Conservation (phyloP, 345 rosid species). For the Populus nigra region DNA sequence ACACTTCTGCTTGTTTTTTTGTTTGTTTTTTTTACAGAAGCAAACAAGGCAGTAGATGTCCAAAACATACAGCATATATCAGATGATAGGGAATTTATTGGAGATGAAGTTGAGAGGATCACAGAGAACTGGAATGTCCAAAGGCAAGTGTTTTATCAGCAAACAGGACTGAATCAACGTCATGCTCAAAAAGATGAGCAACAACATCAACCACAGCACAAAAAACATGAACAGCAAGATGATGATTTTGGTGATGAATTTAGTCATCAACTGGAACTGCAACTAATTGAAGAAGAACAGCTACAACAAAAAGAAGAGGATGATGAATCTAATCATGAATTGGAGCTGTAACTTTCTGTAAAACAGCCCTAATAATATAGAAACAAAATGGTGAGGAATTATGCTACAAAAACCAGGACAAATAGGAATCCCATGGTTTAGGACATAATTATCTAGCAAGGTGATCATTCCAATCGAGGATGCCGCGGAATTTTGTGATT, state of each 20-base stretch:
- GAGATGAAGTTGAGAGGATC: constrained; percentile 43
- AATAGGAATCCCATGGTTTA: too few species aligned
- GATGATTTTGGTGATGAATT: constrained; percentile 1
- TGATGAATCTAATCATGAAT: background rate
- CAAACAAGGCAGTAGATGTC: constrained; percentile 42
- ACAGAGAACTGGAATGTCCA: constrained; percentile 55
- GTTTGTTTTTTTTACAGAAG: constrained; percentile 42
- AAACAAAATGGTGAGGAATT: background rate
- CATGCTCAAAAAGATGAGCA: background rate
- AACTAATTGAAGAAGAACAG: constrained; percentile 12
- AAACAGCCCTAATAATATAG: background rate
- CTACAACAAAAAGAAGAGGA: constrained; percentile 9
- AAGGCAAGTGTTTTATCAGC: constrained; percentile 42
- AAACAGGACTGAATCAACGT: constrained; percentile 40
- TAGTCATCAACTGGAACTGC: constrained; percentile 7
- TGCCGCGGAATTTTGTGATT: too few species aligned
- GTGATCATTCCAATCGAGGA: too few species aligned
- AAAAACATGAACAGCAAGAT: constrained; percentile 1
- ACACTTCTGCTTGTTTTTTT: constrained; percentile 15
- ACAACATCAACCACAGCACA: background rate
- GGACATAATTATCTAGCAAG: too few species aligned
- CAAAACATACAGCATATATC: constrained; percentile 59
- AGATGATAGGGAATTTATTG: constrained; percentile 41
- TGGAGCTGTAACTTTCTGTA: background rate
- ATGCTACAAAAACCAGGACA: too few species aligned